Percentiles rank a stretch among this genome's conserved stretches.
Evolutionary conservation across 1,284 basidiomycete species (phyloP).

Genomic region (Blastosporella zonata): DNA sequence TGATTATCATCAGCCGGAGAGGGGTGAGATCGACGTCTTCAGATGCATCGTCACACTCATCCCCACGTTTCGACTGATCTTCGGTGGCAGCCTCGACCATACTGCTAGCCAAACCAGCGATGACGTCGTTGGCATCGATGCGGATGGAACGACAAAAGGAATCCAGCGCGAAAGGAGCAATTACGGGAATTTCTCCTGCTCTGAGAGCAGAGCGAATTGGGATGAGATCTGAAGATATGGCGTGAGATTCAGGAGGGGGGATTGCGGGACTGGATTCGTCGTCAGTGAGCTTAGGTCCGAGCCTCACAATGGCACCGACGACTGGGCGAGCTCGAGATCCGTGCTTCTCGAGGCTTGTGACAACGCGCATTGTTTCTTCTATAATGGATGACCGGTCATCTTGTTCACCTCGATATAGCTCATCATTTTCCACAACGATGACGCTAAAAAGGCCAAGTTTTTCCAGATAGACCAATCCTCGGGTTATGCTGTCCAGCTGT

Average conservation of each 20-base stretch:
- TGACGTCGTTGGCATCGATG: constrained; percentile 87
- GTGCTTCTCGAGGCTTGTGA: constrained; percentile 80
- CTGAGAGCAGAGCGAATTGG: constrained; percentile 86
- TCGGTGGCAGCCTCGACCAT: constrained; percentile 70
- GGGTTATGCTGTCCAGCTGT: constrained; percentile 91
- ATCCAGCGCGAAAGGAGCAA: constrained; percentile 93
- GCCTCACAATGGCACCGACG: constrained; percentile 79
- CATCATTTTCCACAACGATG: constrained; percentile 91
- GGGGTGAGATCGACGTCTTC: constrained; percentile 80
- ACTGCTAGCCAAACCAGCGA: constrained; percentile 84
- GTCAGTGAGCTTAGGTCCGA: constrained; percentile 72
- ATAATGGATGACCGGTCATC: constrained; percentile 60
- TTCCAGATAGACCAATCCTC: constrained; percentile 93
- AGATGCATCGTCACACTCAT: constrained; percentile 32
- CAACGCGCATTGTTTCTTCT: constrained; percentile 81
- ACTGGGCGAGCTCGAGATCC: constrained; percentile 88
- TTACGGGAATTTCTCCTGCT: constrained; percentile 93
- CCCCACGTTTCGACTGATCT: constrained; percentile 31
- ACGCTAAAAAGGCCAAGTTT: constrained; percentile 94
- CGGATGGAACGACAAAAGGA: constrained; percentile 86
- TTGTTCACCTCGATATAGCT: constrained; percentile 63
- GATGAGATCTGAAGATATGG: constrained; percentile 72
- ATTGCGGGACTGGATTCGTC: constrained; percentile 38
- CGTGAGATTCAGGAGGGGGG: constrained; percentile 66
- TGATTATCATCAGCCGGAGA: constrained; percentile 95